phyloP scores from a whole-genome alignment of 108 stramenopile species.

The Licmophora abbreviata region DNA sequence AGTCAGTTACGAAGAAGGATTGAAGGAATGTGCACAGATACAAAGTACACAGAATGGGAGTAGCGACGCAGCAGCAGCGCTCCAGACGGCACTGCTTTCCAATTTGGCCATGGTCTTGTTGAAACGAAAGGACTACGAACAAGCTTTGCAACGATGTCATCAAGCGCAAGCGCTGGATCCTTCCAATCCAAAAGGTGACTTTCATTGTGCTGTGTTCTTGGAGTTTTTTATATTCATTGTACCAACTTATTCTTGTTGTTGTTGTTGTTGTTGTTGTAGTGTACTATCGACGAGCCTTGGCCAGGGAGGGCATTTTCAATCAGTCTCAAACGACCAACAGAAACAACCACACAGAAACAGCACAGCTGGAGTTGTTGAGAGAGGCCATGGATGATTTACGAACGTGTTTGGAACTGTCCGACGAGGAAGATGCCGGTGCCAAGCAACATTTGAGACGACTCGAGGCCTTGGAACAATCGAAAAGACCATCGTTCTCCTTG shows the following conservation, averaged over 20 bases:
- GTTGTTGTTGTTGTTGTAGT: conserved; percentile 1
- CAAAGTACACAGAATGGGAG: no score
- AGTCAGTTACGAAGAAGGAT: conserved; percentile 17
- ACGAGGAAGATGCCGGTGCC: not conserved
- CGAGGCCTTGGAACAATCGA: no score
- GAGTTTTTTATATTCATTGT: not conserved
- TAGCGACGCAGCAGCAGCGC: no score
- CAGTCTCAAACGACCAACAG: not conserved
- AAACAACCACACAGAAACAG: conserved; percentile 2
- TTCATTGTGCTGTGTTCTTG: not conserved
- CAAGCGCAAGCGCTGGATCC: conserved; percentile 11
- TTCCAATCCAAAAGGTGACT: conserved; percentile 14
- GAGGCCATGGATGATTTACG: conserved; percentile 22
- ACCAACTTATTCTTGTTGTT: not conserved
- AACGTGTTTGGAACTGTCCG: conserved; percentile 12
- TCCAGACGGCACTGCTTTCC: conserved; percentile 24
- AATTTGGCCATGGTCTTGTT: conserved; percentile 27
- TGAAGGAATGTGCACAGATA: conserved; percentile 4
- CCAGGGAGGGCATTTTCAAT: conserved; percentile 19
- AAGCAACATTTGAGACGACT: conserved; percentile 1
- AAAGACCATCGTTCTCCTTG: no score
- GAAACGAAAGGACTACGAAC: conserved; percentile 21
- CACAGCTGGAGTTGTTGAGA: no score
- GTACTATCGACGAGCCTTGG: conserved; percentile 28
- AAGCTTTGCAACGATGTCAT: conserved; percentile 21